Evolutionary conservation across 176 grass and related monocot genomes (phyloP).

Genomic region (Avena insularis): DNA sequence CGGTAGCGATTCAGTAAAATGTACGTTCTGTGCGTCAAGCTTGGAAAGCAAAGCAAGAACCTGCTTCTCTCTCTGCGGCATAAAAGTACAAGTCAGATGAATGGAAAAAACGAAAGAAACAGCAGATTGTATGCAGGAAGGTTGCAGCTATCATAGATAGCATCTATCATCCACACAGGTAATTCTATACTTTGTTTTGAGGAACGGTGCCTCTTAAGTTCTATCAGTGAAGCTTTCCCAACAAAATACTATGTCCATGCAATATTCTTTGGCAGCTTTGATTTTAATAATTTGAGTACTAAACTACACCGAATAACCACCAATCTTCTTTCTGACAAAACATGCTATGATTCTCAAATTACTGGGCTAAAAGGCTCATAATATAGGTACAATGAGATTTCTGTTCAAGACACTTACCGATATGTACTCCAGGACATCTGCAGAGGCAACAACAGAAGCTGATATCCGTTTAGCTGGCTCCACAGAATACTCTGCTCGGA

Average conservation of each 20-base stretch:
- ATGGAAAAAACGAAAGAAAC: background rate
- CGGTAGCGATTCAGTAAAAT: constrained; percentile 80
- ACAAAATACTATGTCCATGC: background rate
- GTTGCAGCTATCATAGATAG: background rate
- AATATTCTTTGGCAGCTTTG: constrained; percentile 30
- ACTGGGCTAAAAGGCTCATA: constrained; percentile 15
- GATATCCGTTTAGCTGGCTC: constrained; percentile 97
- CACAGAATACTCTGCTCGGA: constrained; percentile 94
- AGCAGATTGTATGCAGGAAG: background rate
- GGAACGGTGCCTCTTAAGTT: constrained; percentile 8
- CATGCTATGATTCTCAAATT: constrained; percentile 13
- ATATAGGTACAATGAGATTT: background rate
- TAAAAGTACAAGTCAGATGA: background rate
- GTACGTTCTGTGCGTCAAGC: constrained; percentile 74
- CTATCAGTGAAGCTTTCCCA: background rate
- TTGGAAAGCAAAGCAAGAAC: constrained; percentile 79
- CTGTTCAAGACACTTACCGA: constrained; percentile 58
- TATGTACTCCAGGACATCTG: constrained; percentile 81
- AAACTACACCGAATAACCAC: background rate
- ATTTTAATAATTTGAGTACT: constrained; percentile 6
- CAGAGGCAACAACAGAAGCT: constrained; percentile 83
- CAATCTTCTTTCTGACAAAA: background rate
- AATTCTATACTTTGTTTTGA: constrained; percentile 12
- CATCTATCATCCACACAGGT: background rate
- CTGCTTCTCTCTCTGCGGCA: constrained; percentile 79